Conservation (phyloP, 108 stramenopile genomes). For the Hondaea fermentalgiana region DNA sequence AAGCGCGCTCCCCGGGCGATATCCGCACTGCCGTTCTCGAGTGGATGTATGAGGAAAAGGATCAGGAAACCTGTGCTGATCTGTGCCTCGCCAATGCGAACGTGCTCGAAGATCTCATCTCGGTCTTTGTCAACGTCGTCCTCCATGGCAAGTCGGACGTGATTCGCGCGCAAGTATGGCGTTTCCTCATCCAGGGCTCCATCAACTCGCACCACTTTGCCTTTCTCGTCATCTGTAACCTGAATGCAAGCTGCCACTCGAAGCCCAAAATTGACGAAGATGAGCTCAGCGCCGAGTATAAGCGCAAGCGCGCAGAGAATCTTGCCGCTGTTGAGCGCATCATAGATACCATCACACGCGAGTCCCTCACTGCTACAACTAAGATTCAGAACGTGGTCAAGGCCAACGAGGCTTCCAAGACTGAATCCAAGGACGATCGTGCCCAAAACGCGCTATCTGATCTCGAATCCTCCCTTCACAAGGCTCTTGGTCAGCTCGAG, state of each 20-base stretch:
- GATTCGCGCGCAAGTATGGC: background rate
- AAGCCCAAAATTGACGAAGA: background rate
- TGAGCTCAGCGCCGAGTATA: background rate
- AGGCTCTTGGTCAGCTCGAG: background rate
- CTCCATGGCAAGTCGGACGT: slow-evolving; percentile 17
- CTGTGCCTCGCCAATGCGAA: background rate
- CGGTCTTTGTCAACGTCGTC: background rate
- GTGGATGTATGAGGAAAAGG: slow-evolving; percentile 20
- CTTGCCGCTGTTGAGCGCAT: background rate
- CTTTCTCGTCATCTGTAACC: background rate
- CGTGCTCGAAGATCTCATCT: slow-evolving; percentile 11
- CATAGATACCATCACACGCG: background rate
- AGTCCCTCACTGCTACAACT: background rate
- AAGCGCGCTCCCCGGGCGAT: background rate
- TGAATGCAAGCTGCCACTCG: background rate
- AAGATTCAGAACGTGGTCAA: background rate
- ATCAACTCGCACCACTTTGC: background rate
- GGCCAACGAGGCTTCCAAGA: background rate
- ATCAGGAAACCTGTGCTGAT: background rate
- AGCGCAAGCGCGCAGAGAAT: background rate
- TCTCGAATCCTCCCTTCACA: background rate
- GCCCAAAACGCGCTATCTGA: background rate
- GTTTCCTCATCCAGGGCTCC: background rate
- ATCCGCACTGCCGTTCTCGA: slow-evolving; percentile 11
- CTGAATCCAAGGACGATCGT: background rate